Conservation (phyloP, 2,329 filamentous ascomycete species). For the Sporothrix brasiliensis region DNA sequence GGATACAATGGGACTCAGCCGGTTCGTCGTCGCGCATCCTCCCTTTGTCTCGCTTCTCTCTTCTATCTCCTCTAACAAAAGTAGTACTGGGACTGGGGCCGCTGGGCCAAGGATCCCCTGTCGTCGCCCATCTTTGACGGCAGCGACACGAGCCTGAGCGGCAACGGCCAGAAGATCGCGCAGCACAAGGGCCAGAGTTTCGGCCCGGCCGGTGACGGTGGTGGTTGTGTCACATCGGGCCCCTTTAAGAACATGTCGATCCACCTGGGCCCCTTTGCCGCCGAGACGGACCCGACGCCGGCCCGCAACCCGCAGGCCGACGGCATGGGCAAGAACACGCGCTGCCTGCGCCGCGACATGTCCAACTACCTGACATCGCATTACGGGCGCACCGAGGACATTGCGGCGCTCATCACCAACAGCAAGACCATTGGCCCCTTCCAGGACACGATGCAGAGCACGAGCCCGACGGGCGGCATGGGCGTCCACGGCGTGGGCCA, state of each 20-base stretch:
- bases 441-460: slow-evolving; percentile 51
- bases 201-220: slow-evolving; percentile 55
- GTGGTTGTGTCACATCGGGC: slow-evolving; percentile 56
- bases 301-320: slow-evolving; percentile 42
- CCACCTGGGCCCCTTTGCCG: slow-evolving; percentile 44
- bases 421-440: slow-evolving; percentile 47
- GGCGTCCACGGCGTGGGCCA: slow-evolving; percentile 43
- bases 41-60: too few species aligned
- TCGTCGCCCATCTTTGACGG: slow-evolving; percentile 60
- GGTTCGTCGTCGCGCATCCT: neutral
- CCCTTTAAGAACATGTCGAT: slow-evolving; percentile 47
- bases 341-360: slow-evolving; percentile 51
- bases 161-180: slow-evolving; percentile 48
- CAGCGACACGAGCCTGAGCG: slow-evolving; percentile 53
- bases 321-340: slow-evolving; percentile 50
- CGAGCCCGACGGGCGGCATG: slow-evolving; percentile 37
- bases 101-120: slow-evolving; percentile 49
- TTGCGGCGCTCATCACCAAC: slow-evolving; percentile 46
- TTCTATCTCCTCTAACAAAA: neutral
- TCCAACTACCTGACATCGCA: slow-evolving; percentile 41
- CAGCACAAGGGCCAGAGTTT: slow-evolving; percentile 38
- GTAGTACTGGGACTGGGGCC: slow-evolving; percentile 56
- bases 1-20: slow-evolving; percentile 48
- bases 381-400: slow-evolving; percentile 39
- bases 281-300: slow-evolving; percentile 39